Base-by-base conservation (phyloP, 1,139 yeast genomes). In the Sugiyamaella novakii region DNA sequence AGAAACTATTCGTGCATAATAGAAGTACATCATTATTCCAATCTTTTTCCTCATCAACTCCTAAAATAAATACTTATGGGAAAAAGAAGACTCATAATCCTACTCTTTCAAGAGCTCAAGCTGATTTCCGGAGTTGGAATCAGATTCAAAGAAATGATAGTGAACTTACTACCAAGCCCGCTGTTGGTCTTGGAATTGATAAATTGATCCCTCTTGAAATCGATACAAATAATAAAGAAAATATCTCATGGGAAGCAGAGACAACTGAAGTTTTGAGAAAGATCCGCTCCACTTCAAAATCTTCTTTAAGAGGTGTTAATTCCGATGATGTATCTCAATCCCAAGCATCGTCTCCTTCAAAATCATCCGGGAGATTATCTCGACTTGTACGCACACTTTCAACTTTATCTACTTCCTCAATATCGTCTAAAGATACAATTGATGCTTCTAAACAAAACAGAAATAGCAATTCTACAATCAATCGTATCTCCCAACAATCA, bases 401-500 rank as follows among this genome's bases (percentile, higher is more conserved):
- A 6, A 39, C 51, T n/a, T 46, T 58, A 29, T 56, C 59, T 2
- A 48, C 49, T 14, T 35, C 54, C 18, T 46, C 58, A n/a, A 34
- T 47, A 2, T 57, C 62, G 5, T 57, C 61, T 7, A 54, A 55
- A 42, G 54, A 54, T 22, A 57, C 59, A 1, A 44, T 59, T 8
- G 62, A 58, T 19, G 56, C 29, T 5, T 7, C 27, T 10, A 39
- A 39, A 11, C 11, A 28, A 10, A 38, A 38, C 33, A 39, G 31
- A 18, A 39, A 28, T 12, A 37, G 51, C 24, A 50, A 48, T 27
- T 36, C 40, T 12, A 49, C 47, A 14, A 49, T 57, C 18, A 59
- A 57, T 24, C 62, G 59, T 29, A 37, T 56, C 3, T 60, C 63
- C 8, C 50, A 54, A 37, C 53, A 56, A 5, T 60, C 62, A 3